Evolutionary conservation across 2,329 filamentous ascomycete species (phyloP).

Genomic region (Fusarium solani-melongenae): DNA sequence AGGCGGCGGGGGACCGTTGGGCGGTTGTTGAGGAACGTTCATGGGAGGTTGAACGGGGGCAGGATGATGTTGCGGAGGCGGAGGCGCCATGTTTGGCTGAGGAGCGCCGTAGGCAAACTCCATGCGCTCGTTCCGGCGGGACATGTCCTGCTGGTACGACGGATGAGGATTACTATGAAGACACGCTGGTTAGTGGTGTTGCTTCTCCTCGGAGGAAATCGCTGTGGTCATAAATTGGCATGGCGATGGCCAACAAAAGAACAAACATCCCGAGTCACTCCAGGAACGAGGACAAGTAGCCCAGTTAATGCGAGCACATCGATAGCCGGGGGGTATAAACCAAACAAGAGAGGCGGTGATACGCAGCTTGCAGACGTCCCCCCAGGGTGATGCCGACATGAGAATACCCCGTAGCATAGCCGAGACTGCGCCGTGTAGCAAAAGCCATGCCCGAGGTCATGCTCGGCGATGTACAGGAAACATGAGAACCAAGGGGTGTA

Average conservation of each 20-base stretch:
- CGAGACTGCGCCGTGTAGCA: slow-evolving; percentile 30
- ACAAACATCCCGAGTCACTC: slow-evolving; percentile 10
- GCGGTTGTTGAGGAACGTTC: slow-evolving; percentile 56
- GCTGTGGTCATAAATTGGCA: slow-evolving; percentile 42
- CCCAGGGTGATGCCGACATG: slow-evolving; percentile 10
- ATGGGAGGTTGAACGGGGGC: slow-evolving; percentile 50
- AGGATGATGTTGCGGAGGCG: slow-evolving; percentile 52
- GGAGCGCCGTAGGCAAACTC: slow-evolving; percentile 55
- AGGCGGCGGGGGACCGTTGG: slow-evolving; percentile 46
- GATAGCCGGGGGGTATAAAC: slow-evolving; percentile 38
- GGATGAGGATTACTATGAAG: slow-evolving; percentile 55
- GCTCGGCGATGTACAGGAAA: slow-evolving; percentile 44
- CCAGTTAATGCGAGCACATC: slow-evolving; percentile 14
- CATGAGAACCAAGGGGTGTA: slow-evolving; percentile 58
- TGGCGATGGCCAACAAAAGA: slow-evolving; percentile 18
- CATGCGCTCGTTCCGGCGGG: slow-evolving; percentile 56
- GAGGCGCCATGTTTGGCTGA: slow-evolving; percentile 53
- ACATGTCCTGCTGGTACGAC: slow-evolving; percentile 63
- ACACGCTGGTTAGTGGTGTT: slow-evolving; percentile 45
- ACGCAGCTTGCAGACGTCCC: slow-evolving; percentile 1
- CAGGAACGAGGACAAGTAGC: slow-evolving; percentile 21
- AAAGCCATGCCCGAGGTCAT: slow-evolving; percentile 22
- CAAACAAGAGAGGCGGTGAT: slow-evolving; percentile 10
- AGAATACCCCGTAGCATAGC: slow-evolving; percentile 33
- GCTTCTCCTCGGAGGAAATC: slow-evolving; percentile 38